Evolutionary conservation across 306 rosid genomes (phyloP).

Genomic region (Trifolium repens): DNA sequence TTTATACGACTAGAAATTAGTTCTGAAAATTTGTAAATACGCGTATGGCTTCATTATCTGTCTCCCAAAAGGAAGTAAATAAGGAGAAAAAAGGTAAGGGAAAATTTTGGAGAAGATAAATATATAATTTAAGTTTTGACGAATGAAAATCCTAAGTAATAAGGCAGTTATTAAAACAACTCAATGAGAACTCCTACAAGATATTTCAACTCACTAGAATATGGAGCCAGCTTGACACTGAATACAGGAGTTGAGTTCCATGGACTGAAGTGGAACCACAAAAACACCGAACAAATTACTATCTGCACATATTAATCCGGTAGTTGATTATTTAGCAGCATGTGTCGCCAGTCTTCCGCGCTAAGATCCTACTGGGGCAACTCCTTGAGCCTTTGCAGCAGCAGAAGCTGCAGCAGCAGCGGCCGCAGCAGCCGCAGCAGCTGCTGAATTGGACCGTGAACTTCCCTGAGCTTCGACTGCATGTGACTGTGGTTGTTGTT

Average conservation of each 20-base stretch:
- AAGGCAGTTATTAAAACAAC: slow-evolving; percentile 19
- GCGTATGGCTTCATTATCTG: no score
- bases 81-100: background rate
- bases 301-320: slow-evolving; percentile 63
- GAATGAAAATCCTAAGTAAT: slow-evolving; percentile 10
- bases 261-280: slow-evolving; percentile 39
- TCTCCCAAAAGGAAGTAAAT: background rate
- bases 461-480: slow-evolving; percentile 53
- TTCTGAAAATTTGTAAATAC: background rate
- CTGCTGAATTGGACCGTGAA: slow-evolving; percentile 70
- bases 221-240: slow-evolving; percentile 42
- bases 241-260: slow-evolving; percentile 43
- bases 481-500: slow-evolving; percentile 50
- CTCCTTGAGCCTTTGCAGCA: slow-evolving; percentile 75
- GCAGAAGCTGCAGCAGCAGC: slow-evolving; percentile 83
- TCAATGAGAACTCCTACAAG: slow-evolving; percentile 34
- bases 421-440: slow-evolving; percentile 68
- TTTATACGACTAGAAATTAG: background rate
- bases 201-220: slow-evolving; percentile 31
- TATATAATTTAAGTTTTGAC: background rate
- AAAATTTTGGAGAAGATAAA: background rate
- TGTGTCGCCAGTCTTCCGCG: background rate
- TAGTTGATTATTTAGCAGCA: slow-evolving; percentile 30
- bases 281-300: slow-evolving; percentile 43
- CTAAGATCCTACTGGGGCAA: slow-evolving; percentile 71